Conservation (phyloP, 2,329 filamentous ascomycete species). For the Cladophialophora yegresii region DNA sequence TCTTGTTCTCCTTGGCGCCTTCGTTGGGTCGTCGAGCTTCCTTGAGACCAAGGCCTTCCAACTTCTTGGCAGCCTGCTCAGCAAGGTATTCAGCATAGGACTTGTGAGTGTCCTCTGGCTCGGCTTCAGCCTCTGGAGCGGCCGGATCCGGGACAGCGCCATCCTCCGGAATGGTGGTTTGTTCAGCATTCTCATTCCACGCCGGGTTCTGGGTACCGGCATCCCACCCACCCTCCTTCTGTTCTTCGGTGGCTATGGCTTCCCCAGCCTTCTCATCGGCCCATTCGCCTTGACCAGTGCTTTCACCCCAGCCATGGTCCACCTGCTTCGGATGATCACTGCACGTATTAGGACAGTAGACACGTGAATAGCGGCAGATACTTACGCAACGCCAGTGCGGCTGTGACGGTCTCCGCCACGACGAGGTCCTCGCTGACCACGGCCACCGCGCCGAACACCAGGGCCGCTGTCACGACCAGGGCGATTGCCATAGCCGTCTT, state of each 20-base stretch:
- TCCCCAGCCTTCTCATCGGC: slow-evolving; percentile 91
- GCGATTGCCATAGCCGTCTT: slow-evolving; percentile 47
- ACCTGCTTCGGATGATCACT: slow-evolving; percentile 54
- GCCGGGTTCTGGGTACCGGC: slow-evolving; percentile 38
- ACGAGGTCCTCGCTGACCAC: slow-evolving; percentile 59
- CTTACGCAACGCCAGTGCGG: slow-evolving; percentile 62
- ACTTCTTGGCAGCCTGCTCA: slow-evolving; percentile 74
- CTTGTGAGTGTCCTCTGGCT: slow-evolving; percentile 83
- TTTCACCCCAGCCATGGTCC: slow-evolving; percentile 84
- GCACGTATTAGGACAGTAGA: slow-evolving; percentile 35
- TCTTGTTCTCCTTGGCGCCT: slow-evolving; percentile 76
- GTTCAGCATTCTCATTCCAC: slow-evolving; percentile 37
- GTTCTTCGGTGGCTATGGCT: slow-evolving; percentile 80
- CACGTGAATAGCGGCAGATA: slow-evolving; percentile 13
- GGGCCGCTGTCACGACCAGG: slow-evolving; percentile 44
- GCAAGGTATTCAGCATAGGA: slow-evolving; percentile 87
- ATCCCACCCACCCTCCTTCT: slow-evolving; percentile 66
- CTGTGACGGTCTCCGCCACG: slow-evolving; percentile 64
- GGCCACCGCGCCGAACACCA: slow-evolving; percentile 59
- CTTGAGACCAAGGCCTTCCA: slow-evolving; percentile 62
- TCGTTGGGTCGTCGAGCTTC: slow-evolving; percentile 90
- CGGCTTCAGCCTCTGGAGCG: slow-evolving; percentile 30
- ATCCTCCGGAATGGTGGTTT: slow-evolving; percentile 29
- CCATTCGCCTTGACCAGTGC: slow-evolving; percentile 78
- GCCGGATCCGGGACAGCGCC: slow-evolving; percentile 32